phyloP scores from a whole-genome alignment of 768 basidiomycete species.

The Lactifluus pinguis region DNA sequence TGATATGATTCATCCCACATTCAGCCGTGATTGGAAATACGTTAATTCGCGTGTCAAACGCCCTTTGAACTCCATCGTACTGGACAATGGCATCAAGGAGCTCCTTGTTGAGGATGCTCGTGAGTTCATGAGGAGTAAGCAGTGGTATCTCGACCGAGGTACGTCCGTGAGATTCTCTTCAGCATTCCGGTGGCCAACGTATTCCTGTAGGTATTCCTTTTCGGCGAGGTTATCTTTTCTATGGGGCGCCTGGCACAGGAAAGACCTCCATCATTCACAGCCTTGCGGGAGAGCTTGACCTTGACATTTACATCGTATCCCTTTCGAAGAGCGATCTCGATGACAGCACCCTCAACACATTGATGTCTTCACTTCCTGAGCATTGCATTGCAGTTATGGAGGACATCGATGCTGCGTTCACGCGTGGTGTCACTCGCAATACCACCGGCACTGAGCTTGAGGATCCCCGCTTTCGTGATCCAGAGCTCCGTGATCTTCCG shows the following conservation, averaged over 20 bases:
- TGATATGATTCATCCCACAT: background rate
- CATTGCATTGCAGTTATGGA: conserved; percentile 73
- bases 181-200: background rate
- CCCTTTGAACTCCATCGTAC: conserved; percentile 54
- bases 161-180: background rate
- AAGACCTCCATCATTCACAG: conserved; percentile 74
- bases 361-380: conserved; percentile 57
- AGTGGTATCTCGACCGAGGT: conserved; percentile 69
- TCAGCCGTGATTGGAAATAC: conserved; percentile 38
- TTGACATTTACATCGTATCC: conserved; percentile 66
- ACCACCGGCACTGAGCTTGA: conserved; percentile 9
- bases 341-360: conserved; percentile 46
- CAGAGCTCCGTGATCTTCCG: conserved; percentile 23
- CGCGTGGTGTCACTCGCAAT: conserved; percentile 32
- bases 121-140: conserved; percentile 59
- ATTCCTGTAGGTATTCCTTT: conserved; percentile 48
- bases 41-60: conserved; percentile 56
- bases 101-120: conserved; percentile 55
- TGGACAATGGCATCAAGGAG: conserved; percentile 62
- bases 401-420: conserved; percentile 75
- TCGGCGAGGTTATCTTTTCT: conserved; percentile 66
- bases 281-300: conserved; percentile 66
- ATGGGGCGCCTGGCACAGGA: conserved; percentile 72
- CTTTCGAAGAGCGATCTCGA: conserved; percentile 56
- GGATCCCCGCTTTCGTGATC: conserved; percentile 27